phyloP scores from a whole-genome alignment of 805 yeast genomes.

The Kuraishia piskuri region DNA sequence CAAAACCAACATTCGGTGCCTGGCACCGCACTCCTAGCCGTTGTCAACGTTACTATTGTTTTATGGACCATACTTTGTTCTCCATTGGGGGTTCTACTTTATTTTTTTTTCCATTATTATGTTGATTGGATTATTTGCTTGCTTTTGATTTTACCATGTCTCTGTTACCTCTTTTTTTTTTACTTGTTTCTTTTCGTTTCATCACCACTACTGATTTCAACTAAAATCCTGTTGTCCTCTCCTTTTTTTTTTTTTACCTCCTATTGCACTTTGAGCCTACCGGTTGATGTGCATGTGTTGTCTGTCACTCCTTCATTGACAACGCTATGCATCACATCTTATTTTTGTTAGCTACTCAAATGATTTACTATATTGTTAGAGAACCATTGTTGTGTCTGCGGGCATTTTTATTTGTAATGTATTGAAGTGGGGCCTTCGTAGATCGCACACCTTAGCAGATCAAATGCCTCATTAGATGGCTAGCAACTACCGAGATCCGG shows the following conservation, averaged over 20 bases:
- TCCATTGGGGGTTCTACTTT: not conserved
- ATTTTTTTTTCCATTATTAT: not conserved
- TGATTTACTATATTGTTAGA: not conserved
- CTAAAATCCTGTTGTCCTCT: not conserved
- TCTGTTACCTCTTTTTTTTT: not conserved
- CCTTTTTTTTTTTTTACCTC: not conserved
- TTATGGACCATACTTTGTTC: not conserved
- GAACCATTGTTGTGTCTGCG: not conserved
- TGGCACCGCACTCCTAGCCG: too few relatives aligned
- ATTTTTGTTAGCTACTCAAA: not conserved
- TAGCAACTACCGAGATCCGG: too few relatives aligned
- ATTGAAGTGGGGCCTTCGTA: too few relatives aligned
- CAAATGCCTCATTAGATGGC: too few relatives aligned
- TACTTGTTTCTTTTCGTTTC: not conserved
- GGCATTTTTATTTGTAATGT: too few relatives aligned
- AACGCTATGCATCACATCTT: not conserved
- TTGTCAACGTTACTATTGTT: not conserved
- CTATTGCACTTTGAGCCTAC: not conserved
- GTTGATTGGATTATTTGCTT: conserved; percentile 1
- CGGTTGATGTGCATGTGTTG: not conserved
- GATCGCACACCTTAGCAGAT: too few relatives aligned
- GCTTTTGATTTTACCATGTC: not conserved
- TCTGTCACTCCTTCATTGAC: not conserved
- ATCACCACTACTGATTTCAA: not conserved
- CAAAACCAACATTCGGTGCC: too few relatives aligned